A percentile compares a stretch with the other conserved stretches of the same genome.
Evolutionary conservation across 345 rosid species (phyloP).

Genomic region (Salix koriyanagi): DNA sequence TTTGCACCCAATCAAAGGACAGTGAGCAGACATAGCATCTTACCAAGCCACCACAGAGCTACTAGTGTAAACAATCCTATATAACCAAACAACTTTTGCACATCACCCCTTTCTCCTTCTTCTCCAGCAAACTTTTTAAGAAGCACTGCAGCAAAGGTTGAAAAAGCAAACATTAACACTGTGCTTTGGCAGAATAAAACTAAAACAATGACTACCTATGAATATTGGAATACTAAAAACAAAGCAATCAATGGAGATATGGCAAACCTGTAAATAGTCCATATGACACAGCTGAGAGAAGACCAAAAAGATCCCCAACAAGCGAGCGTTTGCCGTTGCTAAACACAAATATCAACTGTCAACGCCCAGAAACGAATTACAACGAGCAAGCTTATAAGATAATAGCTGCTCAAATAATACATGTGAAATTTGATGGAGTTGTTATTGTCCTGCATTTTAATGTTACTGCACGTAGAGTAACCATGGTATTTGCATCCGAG

Average conservation of each 20-base stretch:
- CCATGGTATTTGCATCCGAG: background rate
- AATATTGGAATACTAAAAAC: background rate
- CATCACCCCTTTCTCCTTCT: constrained; percentile 89
- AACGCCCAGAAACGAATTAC: constrained; percentile 25
- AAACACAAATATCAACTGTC: constrained; percentile 58
- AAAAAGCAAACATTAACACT: constrained; percentile 1
- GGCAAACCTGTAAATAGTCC: constrained; percentile 85
- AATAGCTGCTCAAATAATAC: constrained; percentile 12
- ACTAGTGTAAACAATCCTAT: constrained; percentile 94
- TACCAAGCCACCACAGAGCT: constrained; percentile 99
- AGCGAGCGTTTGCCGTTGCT: constrained; percentile 84
- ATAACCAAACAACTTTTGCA: constrained; percentile 95
- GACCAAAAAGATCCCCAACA: constrained; percentile 91
- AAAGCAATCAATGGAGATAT: background rate
- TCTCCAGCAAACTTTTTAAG: constrained; percentile 95
- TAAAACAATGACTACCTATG: background rate
- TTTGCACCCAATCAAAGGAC: constrained; percentile 5
- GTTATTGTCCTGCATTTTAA: constrained; percentile 8
- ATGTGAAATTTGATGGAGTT: constrained; percentile 19
- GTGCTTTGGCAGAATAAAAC: constrained; percentile 1
- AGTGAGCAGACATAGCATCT: constrained; percentile 15
- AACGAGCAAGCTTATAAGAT: constrained; percentile 17
- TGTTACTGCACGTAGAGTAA: background rate
- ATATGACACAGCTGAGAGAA: constrained; percentile 89
- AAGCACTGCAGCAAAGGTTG: constrained; percentile 61